A percentile compares a stretch with the other conserved stretches of the same genome.
Evolutionary conservation across 495 filamentous ascomycete genomes (phyloP).

Genomic region (Hyaloscypha variabilis): DNA sequence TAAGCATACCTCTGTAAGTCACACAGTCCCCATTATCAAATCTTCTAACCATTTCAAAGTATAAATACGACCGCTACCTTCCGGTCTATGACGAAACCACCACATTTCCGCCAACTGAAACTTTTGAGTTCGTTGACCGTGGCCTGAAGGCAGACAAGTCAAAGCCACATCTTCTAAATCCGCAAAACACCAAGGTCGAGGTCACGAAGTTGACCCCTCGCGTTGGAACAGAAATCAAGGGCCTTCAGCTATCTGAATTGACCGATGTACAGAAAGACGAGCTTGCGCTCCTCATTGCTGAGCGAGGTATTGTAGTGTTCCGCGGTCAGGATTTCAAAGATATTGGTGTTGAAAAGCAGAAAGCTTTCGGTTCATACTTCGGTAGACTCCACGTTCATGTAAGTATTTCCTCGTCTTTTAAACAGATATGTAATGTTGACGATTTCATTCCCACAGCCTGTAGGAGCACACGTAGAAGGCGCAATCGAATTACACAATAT

Average conservation of each 20-base stretch:
- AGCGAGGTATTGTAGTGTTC: conserved; percentile 47
- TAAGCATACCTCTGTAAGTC: not conserved
- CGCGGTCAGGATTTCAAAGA: conserved; percentile 52
- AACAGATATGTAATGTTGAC: too few relatives aligned
- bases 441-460: conserved; percentile 33
- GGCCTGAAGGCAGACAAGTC: conserved; percentile 68
- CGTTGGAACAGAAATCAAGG: conserved; percentile 45
- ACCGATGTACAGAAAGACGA: conserved; percentile 45
- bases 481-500: conserved; percentile 49
- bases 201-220: conserved; percentile 48
- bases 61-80: conserved; percentile 62
- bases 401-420: conserved; percentile 31
- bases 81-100: conserved; percentile 65
- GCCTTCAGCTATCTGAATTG: conserved; percentile 44
- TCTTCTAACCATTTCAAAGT: conserved; percentile 32
- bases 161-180: conserved; percentile 66
- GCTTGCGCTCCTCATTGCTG: conserved; percentile 45
- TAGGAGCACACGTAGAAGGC: conserved; percentile 46
- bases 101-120: conserved; percentile 62
- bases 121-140: conserved; percentile 71
- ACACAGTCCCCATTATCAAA: not conserved
- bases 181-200: conserved; percentile 40
- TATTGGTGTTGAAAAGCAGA: conserved; percentile 57
- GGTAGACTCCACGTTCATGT: conserved; percentile 65
- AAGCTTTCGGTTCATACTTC: conserved; percentile 62